Evolutionary conservation across 345 rosid genomes (phyloP), one percentile per base, ranked within the genome.

Genomic region (Corchorus capsularis): DNA sequence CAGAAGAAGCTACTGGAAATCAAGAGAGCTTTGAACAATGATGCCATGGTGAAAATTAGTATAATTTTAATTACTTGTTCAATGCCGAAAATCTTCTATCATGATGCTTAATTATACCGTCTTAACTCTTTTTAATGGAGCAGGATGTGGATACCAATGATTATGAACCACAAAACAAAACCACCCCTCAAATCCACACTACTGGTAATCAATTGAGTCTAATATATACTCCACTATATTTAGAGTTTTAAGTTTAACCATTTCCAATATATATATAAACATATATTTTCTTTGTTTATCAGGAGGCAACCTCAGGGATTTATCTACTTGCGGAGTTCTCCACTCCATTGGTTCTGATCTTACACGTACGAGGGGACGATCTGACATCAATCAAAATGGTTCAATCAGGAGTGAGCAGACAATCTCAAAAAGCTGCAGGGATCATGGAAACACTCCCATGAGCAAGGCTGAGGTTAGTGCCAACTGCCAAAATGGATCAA

Each of bases 331-430:
- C 53, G 99, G 98, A 37, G 89, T 50, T 46, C 89, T 96, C 76
- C 98, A 89, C 79, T 96, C 98, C 3, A 79, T 96, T 56, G 99
- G 99, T 61, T 96, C 99, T 39, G 98, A 94, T 79, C 84, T 92
- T 56, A 96, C 99, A 45, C 98, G 99, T 82, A 96, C 82, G 74
- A 92, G 73, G 86, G 85, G 86, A 50, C 76, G 82, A 83, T 91
- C 97, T n/a, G 88, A 83, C 64, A 73, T 79, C 45, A 85, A 84
- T 71, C 90, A 80, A 79, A 86, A 86, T 63, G 83, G 80, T 71
- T 89, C 97, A 0, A 69, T 81, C 60, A 78, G 85, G 77, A 92
- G 90, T 69, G 94, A 86, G 71, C 96, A 89, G 82, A 86, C 87
- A 35, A 75, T 81, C 73, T 87, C 94, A 53, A 88, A 82, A 85